Conservation (phyloP, 768 basidiomycete genomes). For the Epithele typhae region DNA sequence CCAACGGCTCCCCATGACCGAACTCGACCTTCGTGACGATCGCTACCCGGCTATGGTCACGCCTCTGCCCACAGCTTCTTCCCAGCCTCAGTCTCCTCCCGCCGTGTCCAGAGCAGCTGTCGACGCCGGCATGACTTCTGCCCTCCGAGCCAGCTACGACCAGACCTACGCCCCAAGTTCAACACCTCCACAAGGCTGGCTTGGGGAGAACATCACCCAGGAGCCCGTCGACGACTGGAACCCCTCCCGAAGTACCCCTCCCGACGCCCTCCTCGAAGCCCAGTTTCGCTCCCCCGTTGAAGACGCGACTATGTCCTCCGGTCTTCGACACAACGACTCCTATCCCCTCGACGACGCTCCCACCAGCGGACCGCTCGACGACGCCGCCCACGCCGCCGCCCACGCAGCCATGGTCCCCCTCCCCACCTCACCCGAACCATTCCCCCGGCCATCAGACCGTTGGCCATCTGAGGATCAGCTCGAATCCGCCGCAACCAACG, state of each 20-base stretch:
- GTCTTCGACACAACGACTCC: too few species aligned
- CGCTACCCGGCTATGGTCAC: slow-evolving; percentile 40
- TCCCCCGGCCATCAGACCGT: too few species aligned
- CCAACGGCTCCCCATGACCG: slow-evolving; percentile 48
- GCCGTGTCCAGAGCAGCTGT: slow-evolving; percentile 8
- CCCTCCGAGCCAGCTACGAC: slow-evolving; percentile 12
- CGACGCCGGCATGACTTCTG: slow-evolving; percentile 14
- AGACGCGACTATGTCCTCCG: too few species aligned
- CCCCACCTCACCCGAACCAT: slow-evolving; percentile 1
- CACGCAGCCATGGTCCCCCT: slow-evolving; percentile 2
- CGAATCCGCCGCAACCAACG: background rate
- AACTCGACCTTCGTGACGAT: slow-evolving; percentile 60
- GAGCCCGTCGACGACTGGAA: slow-evolving; percentile 17
- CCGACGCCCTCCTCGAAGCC: slow-evolving; percentile 9
- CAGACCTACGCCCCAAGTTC: slow-evolving; percentile 8
- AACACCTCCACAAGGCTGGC: slow-evolving; percentile 14
- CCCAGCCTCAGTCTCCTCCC: too few species aligned
- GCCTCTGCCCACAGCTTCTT: too few species aligned
- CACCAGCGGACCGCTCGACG: slow-evolving; percentile 6
- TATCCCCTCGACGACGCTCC: too few species aligned
- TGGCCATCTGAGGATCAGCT: slow-evolving; percentile 2
- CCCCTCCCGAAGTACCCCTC: background rate
- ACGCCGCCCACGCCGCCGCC: slow-evolving; percentile 2
- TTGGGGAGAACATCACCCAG: slow-evolving; percentile 20
- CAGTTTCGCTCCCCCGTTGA: slow-evolving; percentile 12